Percentiles rank a stretch among this genome's conserved stretches.
phyloP scores from a whole-genome alignment of 176 grass and related monocot genomes.

The Themeda triandra region DNA sequence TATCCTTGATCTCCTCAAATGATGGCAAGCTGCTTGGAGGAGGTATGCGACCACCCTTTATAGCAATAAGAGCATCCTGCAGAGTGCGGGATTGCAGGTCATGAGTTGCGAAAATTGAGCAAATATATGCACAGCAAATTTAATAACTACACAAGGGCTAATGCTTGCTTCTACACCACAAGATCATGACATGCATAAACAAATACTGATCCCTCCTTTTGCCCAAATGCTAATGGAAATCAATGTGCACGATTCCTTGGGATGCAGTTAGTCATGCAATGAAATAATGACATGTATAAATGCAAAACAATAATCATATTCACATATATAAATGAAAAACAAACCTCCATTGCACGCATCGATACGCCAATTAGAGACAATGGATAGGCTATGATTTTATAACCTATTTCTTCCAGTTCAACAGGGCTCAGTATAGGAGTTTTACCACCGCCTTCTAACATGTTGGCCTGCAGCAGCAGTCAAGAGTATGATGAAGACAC shows the following conservation, averaged over 20 bases:
- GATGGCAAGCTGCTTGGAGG: constrained; percentile 85
- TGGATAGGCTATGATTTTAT: constrained; percentile 81
- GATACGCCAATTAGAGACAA: constrained; percentile 92
- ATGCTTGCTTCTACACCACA: too few relatives aligned
- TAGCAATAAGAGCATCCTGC: constrained; percentile 82
- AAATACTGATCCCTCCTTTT: background rate
- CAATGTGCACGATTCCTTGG: background rate
- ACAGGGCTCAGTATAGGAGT: constrained; percentile 86
- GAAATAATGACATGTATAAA: background rate
- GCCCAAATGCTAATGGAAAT: background rate
- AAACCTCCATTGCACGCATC: constrained; percentile 98
- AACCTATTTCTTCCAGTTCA: constrained; percentile 88
- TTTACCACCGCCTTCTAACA: constrained; percentile 98
- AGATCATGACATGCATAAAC: background rate
- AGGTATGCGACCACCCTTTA: constrained; percentile 84
- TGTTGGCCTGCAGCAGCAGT: constrained; percentile 70
- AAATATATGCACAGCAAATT: too few relatives aligned
- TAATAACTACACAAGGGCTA: too few relatives aligned
- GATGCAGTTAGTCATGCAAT: background rate
- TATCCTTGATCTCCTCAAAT: constrained; percentile 96
- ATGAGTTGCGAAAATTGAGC: background rate
- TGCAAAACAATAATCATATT: constrained; percentile 54
- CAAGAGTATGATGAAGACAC: background rate
- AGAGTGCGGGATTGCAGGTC: constrained; percentile 32
- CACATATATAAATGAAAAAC: constrained; percentile 2